Base-by-base conservation (phyloP, 2,329 filamentous ascomycete genomes). In the Verticillium klebahnii region DNA sequence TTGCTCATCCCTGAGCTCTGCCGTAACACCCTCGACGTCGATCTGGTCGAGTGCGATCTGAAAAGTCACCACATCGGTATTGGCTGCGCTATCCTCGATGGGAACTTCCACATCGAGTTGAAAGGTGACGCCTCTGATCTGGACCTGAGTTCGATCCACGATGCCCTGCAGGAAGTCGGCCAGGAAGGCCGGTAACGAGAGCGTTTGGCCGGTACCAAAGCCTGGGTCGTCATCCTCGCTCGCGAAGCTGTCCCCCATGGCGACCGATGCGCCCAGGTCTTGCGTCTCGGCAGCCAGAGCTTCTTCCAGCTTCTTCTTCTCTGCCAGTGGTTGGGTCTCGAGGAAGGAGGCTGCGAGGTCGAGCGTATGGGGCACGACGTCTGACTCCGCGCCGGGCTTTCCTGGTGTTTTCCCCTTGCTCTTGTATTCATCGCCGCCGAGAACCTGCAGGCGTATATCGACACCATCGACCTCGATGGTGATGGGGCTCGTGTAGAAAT, bases 401-500 rank as follows among this genome's bases (percentile, higher is more conserved):
- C 52, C 64, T 68, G 54, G 29, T 7, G 32, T 23, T 63, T 66
- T 63, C 66, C 56, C 60, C 63, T 67, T 64, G 63, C 59, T 61
- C 70, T 59, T 67, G 67, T 58, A 63, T 63, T 70, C 69, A 67
- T 71, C 71, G 62, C 58, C 69, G 68, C 69, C 68, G 68, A 78
- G 68, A 37, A 92, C 79, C 67, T 81, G 82, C 29, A 91, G 70
- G 63, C 87, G 84, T 36, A 96, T 83, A 66, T 93, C 85, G 64
- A 97, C 86, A 23, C 92, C 93, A 68, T 94, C 87, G 25, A 94
- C 83, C 71, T 97, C 91, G 69, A 94, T 86, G 34, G 85, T 81
- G 71, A 98, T 96, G 32, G 92, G 89, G 67, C 89, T 93, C 60
- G 87, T 89, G 74, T 93, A 93, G 67, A 97, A 89, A 74, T 97